phyloP scores from a whole-genome alignment of 257 asterid genomes.

The Orobanche coerulescens region DNA sequence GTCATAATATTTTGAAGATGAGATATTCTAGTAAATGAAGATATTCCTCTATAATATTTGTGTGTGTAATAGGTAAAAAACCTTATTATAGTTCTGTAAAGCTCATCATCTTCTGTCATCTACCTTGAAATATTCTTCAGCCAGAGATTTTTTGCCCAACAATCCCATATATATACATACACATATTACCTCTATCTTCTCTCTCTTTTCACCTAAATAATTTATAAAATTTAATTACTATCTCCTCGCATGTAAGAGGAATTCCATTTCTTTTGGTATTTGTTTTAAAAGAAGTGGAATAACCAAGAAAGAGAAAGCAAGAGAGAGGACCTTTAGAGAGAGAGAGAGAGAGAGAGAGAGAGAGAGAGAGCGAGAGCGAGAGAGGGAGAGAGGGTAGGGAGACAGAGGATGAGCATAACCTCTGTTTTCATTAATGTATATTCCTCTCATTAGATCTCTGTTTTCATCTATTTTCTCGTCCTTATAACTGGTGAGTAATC shows the following conservation, averaged over 20 bases:
- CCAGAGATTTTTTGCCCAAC: slow-evolving; percentile 23
- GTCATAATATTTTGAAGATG: too few relatives aligned
- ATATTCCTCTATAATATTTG: too few relatives aligned
- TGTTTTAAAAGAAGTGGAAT: slow-evolving; percentile 38
- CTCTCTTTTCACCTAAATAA: slow-evolving; percentile 10
- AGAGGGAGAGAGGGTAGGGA: slow-evolving; percentile 32
- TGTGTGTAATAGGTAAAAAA: too few relatives aligned
- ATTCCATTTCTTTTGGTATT: slow-evolving; percentile 36
- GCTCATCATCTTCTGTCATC: slow-evolving; percentile 29
- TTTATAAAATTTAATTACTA: slow-evolving; percentile 19
- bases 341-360: slow-evolving; percentile 45
- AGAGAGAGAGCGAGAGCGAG: slow-evolving; percentile 29
- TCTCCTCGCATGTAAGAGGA: slow-evolving; percentile 23
- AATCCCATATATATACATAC: slow-evolving; percentile 13
- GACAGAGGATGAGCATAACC: slow-evolving; percentile 56
- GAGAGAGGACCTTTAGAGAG: slow-evolving; percentile 36
- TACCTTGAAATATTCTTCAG: slow-evolving; percentile 19
- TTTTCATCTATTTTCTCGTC: slow-evolving; percentile 28
- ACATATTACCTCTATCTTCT: slow-evolving; percentile 10
- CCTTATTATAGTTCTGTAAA: background rate
- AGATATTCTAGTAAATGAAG: too few relatives aligned
- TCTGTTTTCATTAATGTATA: slow-evolving; percentile 48
- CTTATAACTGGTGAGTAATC: slow-evolving; percentile 36
- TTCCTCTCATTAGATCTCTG: slow-evolving; percentile 68
- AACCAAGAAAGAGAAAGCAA: slow-evolving; percentile 37